phyloP scores from a whole-genome alignment of 371 early-diverging fungal genomes.

The Mucor indicus region DNA sequence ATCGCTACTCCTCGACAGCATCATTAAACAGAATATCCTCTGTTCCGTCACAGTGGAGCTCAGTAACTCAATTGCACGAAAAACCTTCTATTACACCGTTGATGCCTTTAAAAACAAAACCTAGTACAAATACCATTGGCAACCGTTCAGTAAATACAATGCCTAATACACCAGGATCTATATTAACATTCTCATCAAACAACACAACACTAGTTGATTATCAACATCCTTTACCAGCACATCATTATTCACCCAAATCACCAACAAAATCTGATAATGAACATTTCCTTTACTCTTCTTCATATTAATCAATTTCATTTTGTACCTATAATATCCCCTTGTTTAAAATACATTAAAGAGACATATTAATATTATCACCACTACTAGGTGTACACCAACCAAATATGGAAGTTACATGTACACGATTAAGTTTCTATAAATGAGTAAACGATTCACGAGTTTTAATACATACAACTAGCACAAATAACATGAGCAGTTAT shows the following conservation, averaged over 20 bases:
- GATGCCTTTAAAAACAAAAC: conserved; percentile 28
- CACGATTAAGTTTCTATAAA: no score
- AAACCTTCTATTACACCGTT: not conserved
- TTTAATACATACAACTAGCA: no score
- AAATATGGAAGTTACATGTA: no score
- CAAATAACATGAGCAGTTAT: no score
- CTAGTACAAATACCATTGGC: conserved; percentile 15
- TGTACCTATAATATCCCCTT: no score
- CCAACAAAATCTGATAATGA: not conserved
- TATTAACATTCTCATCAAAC: conserved; percentile 38
- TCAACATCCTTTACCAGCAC: conserved; percentile 11
- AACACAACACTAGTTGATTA: conserved; percentile 32
- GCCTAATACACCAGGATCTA: conserved; percentile 33
- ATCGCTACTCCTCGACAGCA: conserved; percentile 6
- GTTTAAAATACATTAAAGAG: no score
- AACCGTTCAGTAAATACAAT: not conserved
- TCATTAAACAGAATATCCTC: conserved; percentile 7
- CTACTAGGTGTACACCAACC: no score
- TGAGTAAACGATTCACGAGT: no score
- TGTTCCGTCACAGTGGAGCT: conserved; percentile 13
- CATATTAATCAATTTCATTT: conserved; percentile 1
- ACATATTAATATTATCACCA: no score
- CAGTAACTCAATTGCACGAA: conserved; percentile 2
- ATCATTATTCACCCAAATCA: no score
- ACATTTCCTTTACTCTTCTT: not conserved